Evolutionary conservation across 2,329 filamentous ascomycete genomes (phyloP).

Genomic region (Phialemonium atrogriseum): DNA sequence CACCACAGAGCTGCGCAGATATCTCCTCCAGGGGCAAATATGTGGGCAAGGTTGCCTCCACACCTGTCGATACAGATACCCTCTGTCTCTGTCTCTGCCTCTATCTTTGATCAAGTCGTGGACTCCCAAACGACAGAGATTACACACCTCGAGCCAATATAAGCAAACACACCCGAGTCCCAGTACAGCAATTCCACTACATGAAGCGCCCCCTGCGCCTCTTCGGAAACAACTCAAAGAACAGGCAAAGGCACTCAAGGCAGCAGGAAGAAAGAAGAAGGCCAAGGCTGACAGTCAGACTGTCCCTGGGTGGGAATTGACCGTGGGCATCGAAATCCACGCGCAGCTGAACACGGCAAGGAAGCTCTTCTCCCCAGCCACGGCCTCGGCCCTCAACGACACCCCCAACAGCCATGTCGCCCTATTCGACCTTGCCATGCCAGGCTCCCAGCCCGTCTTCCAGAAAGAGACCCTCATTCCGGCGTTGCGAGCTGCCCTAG

Average conservation of each 20-base stretch:
- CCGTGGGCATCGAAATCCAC: constrained; percentile 94
- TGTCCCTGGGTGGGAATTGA: constrained; percentile 76
- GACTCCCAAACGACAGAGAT: not conserved
- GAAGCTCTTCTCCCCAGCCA: constrained; percentile 80
- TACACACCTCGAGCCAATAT: constrained; percentile 1
- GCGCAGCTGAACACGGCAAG: constrained; percentile 82
- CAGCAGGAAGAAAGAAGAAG: constrained; percentile 33
- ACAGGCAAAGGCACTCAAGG: constrained; percentile 45
- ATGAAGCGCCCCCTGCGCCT: constrained; percentile 29
- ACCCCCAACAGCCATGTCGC: constrained; percentile 80
- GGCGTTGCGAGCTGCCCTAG: constrained; percentile 81
- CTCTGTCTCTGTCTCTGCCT: not conserved
- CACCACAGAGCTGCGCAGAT: constrained; percentile 35
- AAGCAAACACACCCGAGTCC: constrained; percentile 1
- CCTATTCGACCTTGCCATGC: constrained; percentile 80
- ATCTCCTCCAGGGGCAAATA: constrained; percentile 38
- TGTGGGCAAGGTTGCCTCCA: constrained; percentile 32
- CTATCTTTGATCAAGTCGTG: not conserved
- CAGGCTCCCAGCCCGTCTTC: constrained; percentile 81
- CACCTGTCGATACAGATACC: not conserved
- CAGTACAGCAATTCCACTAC: not conserved
- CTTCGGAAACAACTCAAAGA: constrained; percentile 68
- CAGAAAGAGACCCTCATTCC: constrained; percentile 78
- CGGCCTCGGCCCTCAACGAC: constrained; percentile 52
- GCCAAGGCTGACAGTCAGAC: constrained; percentile 39